Evolutionary conservation across 1,139 yeast genomes (phyloP).

Genomic region (Saccharomyces pastorianus): DNA sequence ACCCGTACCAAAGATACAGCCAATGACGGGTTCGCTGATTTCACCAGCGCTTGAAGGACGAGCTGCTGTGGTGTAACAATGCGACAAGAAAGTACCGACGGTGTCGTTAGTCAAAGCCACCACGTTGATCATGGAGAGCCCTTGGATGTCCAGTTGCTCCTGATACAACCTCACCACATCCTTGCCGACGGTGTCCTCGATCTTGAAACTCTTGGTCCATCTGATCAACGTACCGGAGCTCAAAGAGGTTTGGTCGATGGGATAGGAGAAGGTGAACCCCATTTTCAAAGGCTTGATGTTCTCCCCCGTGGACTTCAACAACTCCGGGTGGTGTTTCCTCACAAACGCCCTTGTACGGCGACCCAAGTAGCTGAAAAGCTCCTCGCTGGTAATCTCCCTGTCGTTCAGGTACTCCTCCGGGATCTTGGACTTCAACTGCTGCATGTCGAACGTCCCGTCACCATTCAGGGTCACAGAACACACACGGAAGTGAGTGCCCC

Average conservation of each 20-base stretch:
- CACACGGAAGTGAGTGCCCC: constrained; percentile 85
- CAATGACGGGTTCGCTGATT: constrained; percentile 62
- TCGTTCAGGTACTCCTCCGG: constrained; percentile 59
- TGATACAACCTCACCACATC: constrained; percentile 76
- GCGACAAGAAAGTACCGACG: constrained; percentile 82
- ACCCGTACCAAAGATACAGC: constrained; percentile 94
- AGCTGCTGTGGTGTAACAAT: constrained; percentile 62
- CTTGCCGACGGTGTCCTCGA: constrained; percentile 73
- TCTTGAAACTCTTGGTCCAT: constrained; percentile 93
- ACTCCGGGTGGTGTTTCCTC: constrained; percentile 49
- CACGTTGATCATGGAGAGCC: constrained; percentile 48
- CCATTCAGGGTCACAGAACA: constrained; percentile 77
- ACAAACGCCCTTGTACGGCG: constrained; percentile 55
- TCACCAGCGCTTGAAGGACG: constrained; percentile 43
- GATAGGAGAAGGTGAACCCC: constrained; percentile 93
- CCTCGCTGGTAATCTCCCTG: constrained; percentile 40
- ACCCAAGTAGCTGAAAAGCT: constrained; percentile 68
- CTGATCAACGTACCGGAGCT: constrained; percentile 73
- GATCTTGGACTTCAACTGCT: constrained; percentile 66
- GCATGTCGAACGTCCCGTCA: constrained; percentile 65
- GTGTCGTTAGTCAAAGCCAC: constrained; percentile 93
- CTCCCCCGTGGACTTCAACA: constrained; percentile 8
- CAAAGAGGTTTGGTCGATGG: constrained; percentile 77
- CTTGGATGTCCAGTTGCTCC: constrained; percentile 50
- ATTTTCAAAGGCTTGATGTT: constrained; percentile 43